Evolutionary conservation across 108 stramenopile genomes (phyloP).

Genomic region (Cyclotella sp.): DNA sequence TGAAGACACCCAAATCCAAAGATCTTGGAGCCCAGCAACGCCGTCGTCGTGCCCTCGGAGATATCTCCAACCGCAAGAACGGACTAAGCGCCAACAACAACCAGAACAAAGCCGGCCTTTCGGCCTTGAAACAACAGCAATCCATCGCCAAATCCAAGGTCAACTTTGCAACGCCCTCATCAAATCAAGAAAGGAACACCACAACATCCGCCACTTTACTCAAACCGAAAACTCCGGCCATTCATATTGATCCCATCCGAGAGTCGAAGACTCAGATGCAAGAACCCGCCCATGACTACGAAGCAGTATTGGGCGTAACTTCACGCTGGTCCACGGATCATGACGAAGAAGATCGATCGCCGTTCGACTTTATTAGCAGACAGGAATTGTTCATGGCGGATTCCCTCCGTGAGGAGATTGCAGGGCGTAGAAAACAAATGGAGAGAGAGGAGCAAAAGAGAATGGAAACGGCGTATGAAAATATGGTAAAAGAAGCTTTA

Average conservation of each 20-base stretch:
- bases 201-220: not conserved
- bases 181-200: not conserved
- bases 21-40: slow-evolving; percentile 18
- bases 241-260: not conserved
- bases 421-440: not conserved
- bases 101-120: slow-evolving; percentile 5
- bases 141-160: not conserved
- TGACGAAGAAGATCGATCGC: slow-evolving; percentile 27
- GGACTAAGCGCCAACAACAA: not conserved
- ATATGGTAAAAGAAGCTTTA: not conserved
- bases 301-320: slow-evolving; percentile 33
- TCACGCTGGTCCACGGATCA: slow-evolving; percentile 43
- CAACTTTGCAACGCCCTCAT: slow-evolving; percentile 6
- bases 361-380: slow-evolving; percentile 24
- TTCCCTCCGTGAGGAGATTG: slow-evolving; percentile 24
- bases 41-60: slow-evolving; percentile 52
- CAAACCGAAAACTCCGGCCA: slow-evolving; percentile 1
- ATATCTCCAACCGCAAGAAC: slow-evolving; percentile 46
- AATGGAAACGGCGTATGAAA: slow-evolving; percentile 30
- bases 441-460: slow-evolving; percentile 6
- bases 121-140: slow-evolving; percentile 13
- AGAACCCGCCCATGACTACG: slow-evolving; percentile 26
- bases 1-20: slow-evolving; percentile 14
- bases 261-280: slow-evolving; percentile 12
- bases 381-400: slow-evolving; percentile 39